Base-by-base conservation (phyloP, 768 basidiomycete species). In the Macrolepiota dolichaula region DNA sequence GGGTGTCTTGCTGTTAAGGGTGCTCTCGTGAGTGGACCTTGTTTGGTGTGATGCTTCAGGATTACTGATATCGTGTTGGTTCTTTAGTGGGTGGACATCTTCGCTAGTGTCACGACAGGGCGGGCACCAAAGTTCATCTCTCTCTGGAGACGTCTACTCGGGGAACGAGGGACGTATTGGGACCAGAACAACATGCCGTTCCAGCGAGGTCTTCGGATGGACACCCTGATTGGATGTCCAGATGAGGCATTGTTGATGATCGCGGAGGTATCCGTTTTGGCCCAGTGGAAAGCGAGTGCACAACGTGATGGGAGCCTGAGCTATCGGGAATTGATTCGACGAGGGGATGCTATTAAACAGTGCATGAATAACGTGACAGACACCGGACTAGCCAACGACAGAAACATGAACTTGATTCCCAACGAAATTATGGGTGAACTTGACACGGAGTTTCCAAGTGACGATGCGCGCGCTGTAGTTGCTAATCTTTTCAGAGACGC, bases 231-330 rank as follows among this genome's bases (percentile, higher is more conserved):
- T 24, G 91, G 91, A 29, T 92, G 91, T 75, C 86, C 91, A 2
- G 89, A 94, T 67, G 88, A 88, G 66, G 87, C 85, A 9, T 73
- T 93, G 69, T 81, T 92, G 62, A 88, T 85, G 38, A 81, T 93
- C 62, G 90, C 86, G 24, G 90, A 93, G 68, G 80, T 84, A 22
- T 85, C 87, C n/a, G 78, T 81, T 6, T 81, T 94, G 32, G 84
- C 88, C 4, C 81, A 85, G 65, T 93, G 92, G 91, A 92, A 92
- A 72, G 71, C 76, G 24, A 77, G 79, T 52, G 85, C 92, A 69
- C 75, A 80, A 59, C 82, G 79, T 55, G 85, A 85, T 60, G 86
- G 86, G 47, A 81, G 83, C 37, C 77, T 94, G 62, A 92, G 89
- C 72, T 80, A 84, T 71, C 83, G 87, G 61, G 90, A 92, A 65